Percentiles rank a stretch among this genome's conserved stretches.
Conservation (phyloP, 331 rosid genomes). For the Malus hybrid region DNA sequence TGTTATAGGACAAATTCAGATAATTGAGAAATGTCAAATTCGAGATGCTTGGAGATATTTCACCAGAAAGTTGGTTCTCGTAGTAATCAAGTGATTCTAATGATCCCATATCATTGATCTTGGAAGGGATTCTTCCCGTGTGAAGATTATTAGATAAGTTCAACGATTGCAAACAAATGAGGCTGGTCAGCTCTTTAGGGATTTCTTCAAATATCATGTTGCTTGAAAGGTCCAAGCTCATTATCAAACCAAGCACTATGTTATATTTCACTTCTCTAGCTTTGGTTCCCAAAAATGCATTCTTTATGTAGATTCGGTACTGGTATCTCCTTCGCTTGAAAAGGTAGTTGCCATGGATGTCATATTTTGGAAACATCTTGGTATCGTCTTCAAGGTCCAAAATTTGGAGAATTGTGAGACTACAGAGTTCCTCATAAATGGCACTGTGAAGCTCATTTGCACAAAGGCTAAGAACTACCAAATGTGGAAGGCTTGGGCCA, state of each 20-base stretch:
- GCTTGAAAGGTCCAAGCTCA: not conserved
- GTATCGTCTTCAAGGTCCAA: not conserved
- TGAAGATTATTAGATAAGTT: not conserved
- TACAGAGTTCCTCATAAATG: not conserved
- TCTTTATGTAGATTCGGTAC: not conserved
- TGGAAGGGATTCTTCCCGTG: not conserved
- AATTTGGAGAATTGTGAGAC: not conserved
- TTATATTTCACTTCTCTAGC: not conserved
- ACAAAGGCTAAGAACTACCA: slow-evolving; percentile 22
- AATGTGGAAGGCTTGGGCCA: slow-evolving; percentile 9
- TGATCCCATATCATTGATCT: not conserved
- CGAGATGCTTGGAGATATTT: not conserved
- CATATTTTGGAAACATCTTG: not conserved
- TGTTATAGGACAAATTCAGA: slow-evolving; percentile 8
- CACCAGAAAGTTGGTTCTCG: not conserved
- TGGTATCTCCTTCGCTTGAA: too few relatives aligned
- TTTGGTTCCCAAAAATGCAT: not conserved
- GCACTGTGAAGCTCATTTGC: not conserved
- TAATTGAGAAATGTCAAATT: not conserved
- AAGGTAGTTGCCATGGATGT: not conserved
- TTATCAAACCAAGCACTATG: not conserved
- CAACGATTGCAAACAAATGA: not conserved
- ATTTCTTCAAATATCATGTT: not conserved
- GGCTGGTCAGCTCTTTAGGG: not conserved
- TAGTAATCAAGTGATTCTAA: not conserved